A percentile compares a stretch with the other conserved stretches of the same genome.
Evolutionary conservation across 2,329 filamentous ascomycete species (phyloP).

Genomic region (Catunica adiposa): DNA sequence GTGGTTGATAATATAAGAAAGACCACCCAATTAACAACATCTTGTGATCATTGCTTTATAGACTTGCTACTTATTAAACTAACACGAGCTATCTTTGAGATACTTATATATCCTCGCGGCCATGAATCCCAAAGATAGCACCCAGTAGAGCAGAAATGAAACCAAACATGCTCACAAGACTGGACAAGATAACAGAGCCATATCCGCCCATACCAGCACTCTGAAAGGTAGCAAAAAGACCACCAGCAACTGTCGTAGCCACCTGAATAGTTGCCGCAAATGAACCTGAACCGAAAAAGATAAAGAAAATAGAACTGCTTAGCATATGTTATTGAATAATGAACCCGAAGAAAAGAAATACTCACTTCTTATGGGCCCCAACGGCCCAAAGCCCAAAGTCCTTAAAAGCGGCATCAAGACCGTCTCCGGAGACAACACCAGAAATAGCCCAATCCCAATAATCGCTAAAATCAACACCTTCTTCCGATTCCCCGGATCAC

Average conservation of each 20-base stretch:
- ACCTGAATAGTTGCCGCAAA: not conserved
- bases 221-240: slow-evolving; percentile 8
- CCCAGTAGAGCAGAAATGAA: too few relatives aligned
- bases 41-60: too few relatives aligned
- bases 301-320: not conserved
- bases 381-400: not conserved
- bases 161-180: not conserved
- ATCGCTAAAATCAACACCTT: not conserved
- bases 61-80: too few relatives aligned
- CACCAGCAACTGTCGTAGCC: not conserved
- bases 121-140: too few relatives aligned
- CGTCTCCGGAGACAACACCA: not conserved
- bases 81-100: too few relatives aligned
- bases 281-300: not conserved
- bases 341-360: not conserved
- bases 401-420: not conserved
- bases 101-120: too few relatives aligned
- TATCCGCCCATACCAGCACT: slow-evolving; percentile 8
- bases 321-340: not conserved
- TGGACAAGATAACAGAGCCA: not conserved
- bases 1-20: too few relatives aligned
- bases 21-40: too few relatives aligned
- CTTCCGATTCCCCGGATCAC: not conserved
- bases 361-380: not conserved
- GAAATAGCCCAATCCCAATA: not conserved